Conservation (phyloP, 1,284 basidiomycete species). For the Microbotryomycetes sp. region DNA sequence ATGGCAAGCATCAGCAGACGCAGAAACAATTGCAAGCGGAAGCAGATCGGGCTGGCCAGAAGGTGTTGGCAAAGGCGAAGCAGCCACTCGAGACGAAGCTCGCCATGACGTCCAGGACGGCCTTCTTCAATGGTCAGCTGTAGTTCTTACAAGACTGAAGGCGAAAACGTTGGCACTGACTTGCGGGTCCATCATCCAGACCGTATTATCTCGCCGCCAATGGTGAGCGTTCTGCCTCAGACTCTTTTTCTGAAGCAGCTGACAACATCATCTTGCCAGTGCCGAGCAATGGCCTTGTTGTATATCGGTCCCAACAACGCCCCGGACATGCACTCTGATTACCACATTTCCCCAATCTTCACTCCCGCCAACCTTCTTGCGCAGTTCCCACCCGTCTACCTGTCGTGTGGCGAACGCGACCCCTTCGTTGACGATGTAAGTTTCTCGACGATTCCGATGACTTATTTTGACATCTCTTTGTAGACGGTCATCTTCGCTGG, state of each 20-base stretch:
- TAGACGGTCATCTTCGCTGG: conserved; percentile 76
- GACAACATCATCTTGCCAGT: conserved; percentile 48
- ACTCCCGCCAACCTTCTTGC: conserved; percentile 75
- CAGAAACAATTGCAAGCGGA: conserved; percentile 33
- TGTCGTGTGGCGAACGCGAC: conserved; percentile 73
- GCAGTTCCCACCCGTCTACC: conserved; percentile 76
- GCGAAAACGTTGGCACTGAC: not conserved
- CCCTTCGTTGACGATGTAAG: conserved; percentile 83
- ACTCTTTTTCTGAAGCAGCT: conserved; percentile 1
- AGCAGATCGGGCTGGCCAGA: conserved; percentile 27
- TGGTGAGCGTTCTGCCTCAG: conserved; percentile 54
- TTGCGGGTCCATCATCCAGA: conserved; percentile 5
- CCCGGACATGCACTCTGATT: conserved; percentile 90
- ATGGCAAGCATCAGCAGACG: conserved; percentile 12
- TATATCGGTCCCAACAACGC: conserved; percentile 88
- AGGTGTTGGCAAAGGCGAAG: conserved; percentile 32
- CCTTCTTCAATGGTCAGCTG: conserved; percentile 69
- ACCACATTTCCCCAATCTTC: conserved; percentile 88
- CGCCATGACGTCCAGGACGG: conserved; percentile 92
- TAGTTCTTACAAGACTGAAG: conserved; percentile 1
- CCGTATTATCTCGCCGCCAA: conserved; percentile 72
- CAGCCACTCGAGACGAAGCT: conserved; percentile 68
- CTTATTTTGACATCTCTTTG: not conserved
- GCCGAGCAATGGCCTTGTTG: conserved; percentile 96
- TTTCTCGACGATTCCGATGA: not conserved